Evolutionary conservation across 2,329 filamentous ascomycete genomes (phyloP), one percentile per base, ranked within the genome.

Genomic region (Reticulascus tulasneorum): DNA sequence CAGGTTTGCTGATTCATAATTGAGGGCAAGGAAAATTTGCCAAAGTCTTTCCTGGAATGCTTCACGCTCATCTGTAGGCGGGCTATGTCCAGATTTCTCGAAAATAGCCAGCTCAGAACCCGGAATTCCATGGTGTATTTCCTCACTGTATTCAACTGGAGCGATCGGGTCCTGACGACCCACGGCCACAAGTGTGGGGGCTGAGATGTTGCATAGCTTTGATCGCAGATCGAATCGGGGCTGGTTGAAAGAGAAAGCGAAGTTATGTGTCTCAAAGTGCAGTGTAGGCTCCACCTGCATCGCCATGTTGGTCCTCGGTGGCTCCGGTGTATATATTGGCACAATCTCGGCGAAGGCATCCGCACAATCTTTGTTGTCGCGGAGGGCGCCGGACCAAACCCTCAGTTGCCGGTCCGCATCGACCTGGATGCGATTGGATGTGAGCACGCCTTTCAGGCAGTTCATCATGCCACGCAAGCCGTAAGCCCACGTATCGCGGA

Each of bases 211-310:
- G 3, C 20, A n/a, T 9, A 51, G 32, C 10, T 33, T 43, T 3
- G 32, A 8, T 6, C 50, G 42, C 16, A 54, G 36, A 29, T 52
- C 47, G n/a, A 52, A 47, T 6, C 45, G 36, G 1, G 48, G 47
- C 20, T 38, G 26, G 17, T 42, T 52, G 24, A 42, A 37, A 2
- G 47, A 45, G 22, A 50, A 49, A 10, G 49, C 47, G 12, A 44
- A 42, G 34, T 52, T 51, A 21, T 51, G 46, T 11, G 45, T 48
- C 27, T 52, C 40, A 19, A 43, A 51, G 22, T 39, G 48, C 18
- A 50, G 19, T n/a, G n/a, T n/a, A n/a, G n/a, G n/a, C n/a, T n/a
- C n/a, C n/a, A n/a, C n/a, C n/a, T n/a, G n/a, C n/a, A n/a, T n/a
- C n/a, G n/a, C n/a, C n/a, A n/a, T n/a, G n/a, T n/a, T n/a, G n/a